These are phyloP conservation scores for Monilinia polystroma DNA, from an alignment of 2,329 filamentous ascomycete genomes.

Conservation along the genomic window DNA sequence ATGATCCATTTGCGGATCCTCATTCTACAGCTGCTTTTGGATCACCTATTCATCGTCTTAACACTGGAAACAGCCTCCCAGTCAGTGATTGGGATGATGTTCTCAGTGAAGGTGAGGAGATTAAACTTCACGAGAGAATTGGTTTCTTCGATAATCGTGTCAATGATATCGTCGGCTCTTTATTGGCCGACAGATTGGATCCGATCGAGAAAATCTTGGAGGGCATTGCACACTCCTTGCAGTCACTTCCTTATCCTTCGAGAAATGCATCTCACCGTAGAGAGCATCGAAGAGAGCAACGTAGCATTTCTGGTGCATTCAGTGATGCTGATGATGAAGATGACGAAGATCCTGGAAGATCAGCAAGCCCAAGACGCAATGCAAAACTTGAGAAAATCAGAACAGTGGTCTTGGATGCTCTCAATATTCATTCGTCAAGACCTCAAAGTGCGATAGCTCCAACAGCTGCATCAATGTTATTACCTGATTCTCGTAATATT, in stretches of 20 bases:
- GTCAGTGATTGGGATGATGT: constrained; percentile 91
- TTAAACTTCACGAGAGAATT: constrained; percentile 76
- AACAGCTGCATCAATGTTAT: constrained; percentile 33
- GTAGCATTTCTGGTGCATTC: constrained; percentile 67
- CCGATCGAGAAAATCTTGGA: constrained; percentile 80
- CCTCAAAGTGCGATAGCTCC: constrained; percentile 35
- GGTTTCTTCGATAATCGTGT: constrained; percentile 91
- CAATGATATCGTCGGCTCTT: constrained; percentile 76
- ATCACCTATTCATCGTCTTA: constrained; percentile 61
- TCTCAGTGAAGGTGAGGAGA: constrained; percentile 78
- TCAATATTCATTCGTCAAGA: constrained; percentile 56
- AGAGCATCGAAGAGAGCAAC: constrained; percentile 57
- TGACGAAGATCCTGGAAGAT: constrained; percentile 61
- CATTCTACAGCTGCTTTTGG: constrained; percentile 47
- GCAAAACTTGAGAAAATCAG: constrained; percentile 81
- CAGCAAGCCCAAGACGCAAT: constrained; percentile 75
- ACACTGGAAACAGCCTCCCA: constrained; percentile 61
- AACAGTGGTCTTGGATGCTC: constrained; percentile 68
- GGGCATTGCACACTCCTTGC: constrained; percentile 70
- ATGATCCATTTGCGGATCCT: constrained; percentile 38
- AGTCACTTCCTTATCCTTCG: constrained; percentile 49
- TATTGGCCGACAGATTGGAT: constrained; percentile 72
- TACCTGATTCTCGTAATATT: constrained; percentile 48
- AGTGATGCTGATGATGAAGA: constrained; percentile 95
- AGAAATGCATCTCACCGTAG: constrained; percentile 56